These are phyloP conservation scores for Fagopyrum homotropicum DNA, from an alignment of 148 eudicot species.

Conservation along the genomic window DNA sequence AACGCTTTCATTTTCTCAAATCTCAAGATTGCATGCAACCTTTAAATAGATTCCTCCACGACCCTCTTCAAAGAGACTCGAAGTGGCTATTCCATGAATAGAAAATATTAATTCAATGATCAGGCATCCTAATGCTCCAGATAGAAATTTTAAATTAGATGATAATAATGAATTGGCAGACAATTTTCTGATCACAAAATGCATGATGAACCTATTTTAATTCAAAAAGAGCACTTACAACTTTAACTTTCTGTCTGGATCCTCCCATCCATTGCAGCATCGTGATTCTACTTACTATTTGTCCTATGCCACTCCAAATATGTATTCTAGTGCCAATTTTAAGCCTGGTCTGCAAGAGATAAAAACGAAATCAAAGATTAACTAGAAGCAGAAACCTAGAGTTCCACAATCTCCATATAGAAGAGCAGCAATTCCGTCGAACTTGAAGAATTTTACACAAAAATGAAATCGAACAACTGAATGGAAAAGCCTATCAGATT, in stretches of 20 bases:
- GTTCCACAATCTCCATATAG: neutral
- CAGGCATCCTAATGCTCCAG: neutral
- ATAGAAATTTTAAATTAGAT: too few species aligned
- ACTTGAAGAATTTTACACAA: neutral
- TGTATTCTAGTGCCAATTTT: neutral
- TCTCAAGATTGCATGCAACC: neutral
- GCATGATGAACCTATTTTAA: neutral
- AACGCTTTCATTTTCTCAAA: neutral
- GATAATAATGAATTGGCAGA: neutral
- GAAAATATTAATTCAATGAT: neutral
- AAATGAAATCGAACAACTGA: neutral
- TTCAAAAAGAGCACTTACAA: conserved; percentile 40
- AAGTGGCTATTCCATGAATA: neutral
- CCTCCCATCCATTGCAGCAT: conserved; percentile 99
- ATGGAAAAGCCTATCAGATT: neutral
- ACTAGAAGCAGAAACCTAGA: neutral
- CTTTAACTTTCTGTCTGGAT: conserved; percentile 73
- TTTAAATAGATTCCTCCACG: neutral
- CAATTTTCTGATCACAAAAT: neutral
- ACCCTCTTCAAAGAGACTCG: neutral
- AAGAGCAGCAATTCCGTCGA: neutral
- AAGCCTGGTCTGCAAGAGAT: neutral
- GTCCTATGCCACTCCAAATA: neutral
- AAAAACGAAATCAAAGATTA: neutral
- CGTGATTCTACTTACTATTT: neutral